Evolutionary conservation across 108 stramenopile genomes (phyloP).

Genomic region (Cyclotella choctawhatcheeana): DNA sequence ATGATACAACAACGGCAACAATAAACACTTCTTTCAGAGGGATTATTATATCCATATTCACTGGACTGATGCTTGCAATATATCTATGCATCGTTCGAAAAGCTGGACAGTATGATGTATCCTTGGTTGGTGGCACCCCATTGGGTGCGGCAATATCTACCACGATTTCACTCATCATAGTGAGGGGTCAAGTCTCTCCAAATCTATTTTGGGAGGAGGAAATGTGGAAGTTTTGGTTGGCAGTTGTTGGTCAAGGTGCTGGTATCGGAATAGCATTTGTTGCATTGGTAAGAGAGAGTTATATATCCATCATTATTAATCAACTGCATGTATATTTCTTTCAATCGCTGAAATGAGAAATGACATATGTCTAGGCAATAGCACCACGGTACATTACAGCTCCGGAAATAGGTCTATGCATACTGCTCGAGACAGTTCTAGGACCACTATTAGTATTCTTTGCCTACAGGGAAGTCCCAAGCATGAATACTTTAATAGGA

Average conservation of each 20-base stretch:
- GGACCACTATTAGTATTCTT: conserved; percentile 26
- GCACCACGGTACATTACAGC: conserved; percentile 20
- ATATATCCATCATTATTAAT: background rate
- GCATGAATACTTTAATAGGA: conserved; percentile 10
- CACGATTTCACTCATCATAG: background rate
- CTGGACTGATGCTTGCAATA: background rate
- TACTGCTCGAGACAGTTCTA: conserved; percentile 17
- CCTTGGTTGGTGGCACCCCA: background rate
- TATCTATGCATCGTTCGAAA: conserved; percentile 6
- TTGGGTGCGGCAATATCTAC: background rate
- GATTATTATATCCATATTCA: conserved; percentile 4
- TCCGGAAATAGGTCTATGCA: conserved; percentile 16
- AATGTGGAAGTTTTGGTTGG: conserved; percentile 10
- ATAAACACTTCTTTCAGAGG: too few relatives aligned
- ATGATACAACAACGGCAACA: too few relatives aligned
- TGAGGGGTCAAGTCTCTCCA: background rate
- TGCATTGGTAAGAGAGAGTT: conserved; percentile 8
- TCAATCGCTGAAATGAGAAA: background rate
- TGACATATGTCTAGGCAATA: conserved; percentile 1
- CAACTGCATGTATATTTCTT: background rate
- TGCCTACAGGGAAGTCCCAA: conserved; percentile 10
- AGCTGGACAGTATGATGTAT: background rate
- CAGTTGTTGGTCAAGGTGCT: background rate
- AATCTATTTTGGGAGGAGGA: background rate
- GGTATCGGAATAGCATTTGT: conserved; percentile 1